Evolutionary conservation across 176 grass and related monocot genomes (phyloP), one percentile per base, ranked within the genome.

Genomic region (Ensete ventricosum): DNA sequence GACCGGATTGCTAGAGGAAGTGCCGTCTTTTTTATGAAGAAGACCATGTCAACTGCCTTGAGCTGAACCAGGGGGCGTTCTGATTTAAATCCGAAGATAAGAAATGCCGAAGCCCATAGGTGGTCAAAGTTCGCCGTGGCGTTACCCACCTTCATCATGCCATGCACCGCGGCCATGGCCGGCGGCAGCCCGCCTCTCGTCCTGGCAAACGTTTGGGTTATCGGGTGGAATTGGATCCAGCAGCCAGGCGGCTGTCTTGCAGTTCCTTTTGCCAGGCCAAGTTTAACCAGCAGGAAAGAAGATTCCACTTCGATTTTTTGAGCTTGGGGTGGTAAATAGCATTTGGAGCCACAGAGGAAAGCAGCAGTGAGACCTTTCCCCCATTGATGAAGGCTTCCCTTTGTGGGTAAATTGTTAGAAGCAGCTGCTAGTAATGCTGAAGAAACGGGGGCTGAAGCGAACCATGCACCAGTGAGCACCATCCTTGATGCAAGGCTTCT

Each of bases 61-160:
- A 99, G 88, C 83, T 94, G 88, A 58, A 99, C 86, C 1, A 77
- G 74, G 34, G 91, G 91, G 34, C 88, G 88, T 24, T 99, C 96
- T 0, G 88, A 89, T 58, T 99, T 99, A 87, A 99, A 99, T 21
- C 96, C 91, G 53, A 99, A 95, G 53, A 99, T 88, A n/a, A 99
- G 86, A 73, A 99, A 99, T 19, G 88, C 90, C 14, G 86, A 88
- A 77, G 96, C 96, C 96, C 96, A 99, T 10, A 92, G 26, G 62
- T 99, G 96, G 65, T 99, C 96, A 11, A 89, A 99, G 76, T 83
- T 89, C 77, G 82, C 69, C 9, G 81, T 84, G 13, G 79, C 87
- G 57, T 89, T 99, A 14, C 88, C 91, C 0, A 86, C 77, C 80
- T 87, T 94, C 79, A 86, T 87, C 13, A 87, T 82, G 3, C 91